phyloP scores from a whole-genome alignment of 2,329 filamentous ascomycete species.

The Colletotrichum incanum region DNA sequence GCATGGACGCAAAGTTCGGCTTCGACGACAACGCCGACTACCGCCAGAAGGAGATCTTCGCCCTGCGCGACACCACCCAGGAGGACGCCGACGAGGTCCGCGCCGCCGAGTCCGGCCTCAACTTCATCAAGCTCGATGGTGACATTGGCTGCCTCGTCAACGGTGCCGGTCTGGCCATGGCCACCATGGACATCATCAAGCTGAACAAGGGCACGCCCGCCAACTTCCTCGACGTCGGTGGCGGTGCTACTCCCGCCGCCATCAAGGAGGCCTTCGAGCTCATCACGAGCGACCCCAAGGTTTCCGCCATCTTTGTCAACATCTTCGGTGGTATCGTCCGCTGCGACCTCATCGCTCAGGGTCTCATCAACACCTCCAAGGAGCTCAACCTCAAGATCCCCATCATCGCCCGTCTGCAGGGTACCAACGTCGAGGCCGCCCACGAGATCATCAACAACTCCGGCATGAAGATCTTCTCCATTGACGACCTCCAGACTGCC shows the following conservation, averaged over 20 bases:
- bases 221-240: constrained; percentile 99
- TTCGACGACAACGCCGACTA: constrained; percentile 99
- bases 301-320: constrained; percentile 99
- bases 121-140: constrained; percentile 99
- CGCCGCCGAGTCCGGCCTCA: constrained; percentile 90
- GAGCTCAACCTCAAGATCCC: constrained; percentile 96
- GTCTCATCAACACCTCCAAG: constrained; percentile 94
- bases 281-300: constrained; percentile 98
- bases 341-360: constrained; percentile 97
- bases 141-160: constrained; percentile 99
- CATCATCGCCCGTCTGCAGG: constrained; percentile 96
- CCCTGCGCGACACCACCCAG: constrained; percentile 93
- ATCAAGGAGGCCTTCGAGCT: constrained; percentile 99
- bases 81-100: constrained; percentile 98
- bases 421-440: constrained; percentile 97
- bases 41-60: constrained; percentile 96
- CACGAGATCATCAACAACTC: constrained; percentile 96
- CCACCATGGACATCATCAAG: constrained; percentile 99
- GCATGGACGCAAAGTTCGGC: constrained; percentile 99
- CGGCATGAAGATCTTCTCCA: constrained; percentile 99
- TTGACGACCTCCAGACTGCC: constrained; percentile 96
- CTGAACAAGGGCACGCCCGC: constrained; percentile 95
- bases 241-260: constrained; percentile 95
- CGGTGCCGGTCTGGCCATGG: constrained; percentile 99
- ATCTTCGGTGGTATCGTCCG: constrained; percentile 99